Evolutionary conservation across 2,329 filamentous ascomycete species (phyloP), one percentile per base, ranked within the genome.

Genomic region (Penicillium sp.): DNA sequence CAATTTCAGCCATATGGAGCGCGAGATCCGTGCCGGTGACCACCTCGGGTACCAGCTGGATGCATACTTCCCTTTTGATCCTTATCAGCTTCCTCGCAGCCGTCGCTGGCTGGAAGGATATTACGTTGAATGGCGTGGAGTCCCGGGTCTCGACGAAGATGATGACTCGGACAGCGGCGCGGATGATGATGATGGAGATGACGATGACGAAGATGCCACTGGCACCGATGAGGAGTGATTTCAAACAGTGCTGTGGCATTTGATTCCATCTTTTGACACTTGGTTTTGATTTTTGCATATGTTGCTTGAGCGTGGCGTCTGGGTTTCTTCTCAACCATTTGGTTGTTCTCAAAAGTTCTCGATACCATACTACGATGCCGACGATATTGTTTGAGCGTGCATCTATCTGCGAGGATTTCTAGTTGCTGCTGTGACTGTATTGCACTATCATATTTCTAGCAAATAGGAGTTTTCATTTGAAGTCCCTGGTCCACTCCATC

Each of bases 41-140:
- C 86, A 95, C 50, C 80, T 82, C 45, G 83, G 80, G 55, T 82
- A 90, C 55, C 83, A 95, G 62, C 75, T 98, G 1, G 89, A 96
- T 52, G 85, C 88, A 0, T 95, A 94, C 62, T 98, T 96, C 57
- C 92, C 92, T 0, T 98, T 98, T 56, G 92, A 98, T 59, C 93
- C 93, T 2, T 98, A 96, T 62, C 84, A 90, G 55, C 71, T 98
- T 33, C 89, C 89, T 0, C 72, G 80, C 50, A 95, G 89, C 62
- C 87, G 85, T 64, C 76, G 80, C 42, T 96, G 92, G 93, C 68
- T 98, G 9, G 83, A 88, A 45, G 75, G 77, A 13, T 84, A 93
- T 57, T 95, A 95, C 57, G 75, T 90, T 18, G 73, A 81, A 34
- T 95, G 87, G 85, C 77, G 78, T 47, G 76, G 80, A 4, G 77